Conservation (phyloP, 2,329 filamentous ascomycete genomes). For the Chaetomium sp. region DNA sequence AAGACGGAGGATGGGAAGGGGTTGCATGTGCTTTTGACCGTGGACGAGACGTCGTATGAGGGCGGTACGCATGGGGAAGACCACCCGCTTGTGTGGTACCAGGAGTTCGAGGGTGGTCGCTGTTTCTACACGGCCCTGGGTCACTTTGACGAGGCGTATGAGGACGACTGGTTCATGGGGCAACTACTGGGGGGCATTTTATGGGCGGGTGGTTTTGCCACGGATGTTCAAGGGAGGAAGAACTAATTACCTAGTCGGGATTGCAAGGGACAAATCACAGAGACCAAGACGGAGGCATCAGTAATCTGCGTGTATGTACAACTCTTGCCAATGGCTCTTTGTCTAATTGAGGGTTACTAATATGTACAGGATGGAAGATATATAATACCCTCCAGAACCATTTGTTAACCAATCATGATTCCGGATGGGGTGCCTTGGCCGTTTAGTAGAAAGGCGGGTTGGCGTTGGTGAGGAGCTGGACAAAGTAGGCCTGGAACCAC, state of each 20-base stretch:
- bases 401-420: too few relatives aligned
- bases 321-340: too few relatives aligned
- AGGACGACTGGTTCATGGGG: slow-evolving; percentile 27
- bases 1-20: not conserved
- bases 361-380: not conserved
- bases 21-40: slow-evolving; percentile 31
- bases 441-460: slow-evolving; percentile 11
- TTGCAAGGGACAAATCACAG: not conserved
- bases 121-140: slow-evolving; percentile 38
- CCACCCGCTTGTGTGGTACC: slow-evolving; percentile 37
- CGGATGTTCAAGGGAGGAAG: not conserved
- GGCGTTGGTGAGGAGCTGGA: slow-evolving; percentile 45
- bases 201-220: slow-evolving; percentile 21
- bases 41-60: slow-evolving; percentile 31
- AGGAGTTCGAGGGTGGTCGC: slow-evolving; percentile 33
- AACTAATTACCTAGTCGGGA: not conserved
- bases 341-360: not conserved
- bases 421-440: too few relatives aligned
- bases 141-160: slow-evolving; percentile 36
- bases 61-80: slow-evolving; percentile 32
- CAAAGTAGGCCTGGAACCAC: slow-evolving; percentile 60
- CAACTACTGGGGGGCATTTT: slow-evolving; percentile 24
- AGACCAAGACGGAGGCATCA: too few relatives aligned
- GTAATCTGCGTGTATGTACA: too few relatives aligned
- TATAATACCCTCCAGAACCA: too few relatives aligned